A percentile compares a stretch with the other conserved stretches of the same genome.
Conservation (phyloP, 768 basidiomycete genomes). For the Leccinum variicolor region DNA sequence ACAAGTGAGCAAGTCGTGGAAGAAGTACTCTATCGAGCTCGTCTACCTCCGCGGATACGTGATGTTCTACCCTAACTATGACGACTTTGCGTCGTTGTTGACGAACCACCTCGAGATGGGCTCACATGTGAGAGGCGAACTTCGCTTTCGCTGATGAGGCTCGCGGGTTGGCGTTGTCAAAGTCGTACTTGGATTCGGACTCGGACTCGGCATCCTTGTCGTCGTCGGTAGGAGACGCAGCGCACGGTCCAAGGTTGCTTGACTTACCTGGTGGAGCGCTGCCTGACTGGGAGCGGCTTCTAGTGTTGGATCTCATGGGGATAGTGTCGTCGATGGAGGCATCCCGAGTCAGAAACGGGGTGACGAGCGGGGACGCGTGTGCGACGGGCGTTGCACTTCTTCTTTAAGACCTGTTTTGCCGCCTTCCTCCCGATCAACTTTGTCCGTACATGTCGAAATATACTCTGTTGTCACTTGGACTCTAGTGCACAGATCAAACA, state of each 20-base stretch:
- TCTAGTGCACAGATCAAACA: too few species aligned
- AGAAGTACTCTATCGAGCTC: conserved; percentile 86
- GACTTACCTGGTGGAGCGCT: conserved; percentile 56
- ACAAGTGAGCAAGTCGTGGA: conserved; percentile 80
- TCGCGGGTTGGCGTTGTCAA: conserved; percentile 19
- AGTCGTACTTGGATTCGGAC: too few species aligned
- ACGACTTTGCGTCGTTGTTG: conserved; percentile 66
- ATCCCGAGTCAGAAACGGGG: conserved; percentile 31
- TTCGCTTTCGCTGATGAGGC: conserved; percentile 63
- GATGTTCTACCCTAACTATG: conserved; percentile 89
- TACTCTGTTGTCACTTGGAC: background rate
- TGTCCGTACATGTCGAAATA: background rate
- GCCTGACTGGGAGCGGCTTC: conserved; percentile 53
- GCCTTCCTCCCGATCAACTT: conserved; percentile 1
- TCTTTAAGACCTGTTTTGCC: conserved; percentile 10
- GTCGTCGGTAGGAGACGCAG: background rate
- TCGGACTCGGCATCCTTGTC: too few species aligned
- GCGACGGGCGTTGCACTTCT: conserved; percentile 4
- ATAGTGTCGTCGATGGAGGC: conserved; percentile 34
- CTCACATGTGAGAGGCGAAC: conserved; percentile 65
- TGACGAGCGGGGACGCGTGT: conserved; percentile 35
- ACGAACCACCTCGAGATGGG: conserved; percentile 91
- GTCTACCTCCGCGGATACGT: conserved; percentile 77
- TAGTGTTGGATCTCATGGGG: conserved; percentile 69
- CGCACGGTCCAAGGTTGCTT: conserved; percentile 38